phyloP scores from a whole-genome alignment of 805 yeast species.

The Candida stauntonica region DNA sequence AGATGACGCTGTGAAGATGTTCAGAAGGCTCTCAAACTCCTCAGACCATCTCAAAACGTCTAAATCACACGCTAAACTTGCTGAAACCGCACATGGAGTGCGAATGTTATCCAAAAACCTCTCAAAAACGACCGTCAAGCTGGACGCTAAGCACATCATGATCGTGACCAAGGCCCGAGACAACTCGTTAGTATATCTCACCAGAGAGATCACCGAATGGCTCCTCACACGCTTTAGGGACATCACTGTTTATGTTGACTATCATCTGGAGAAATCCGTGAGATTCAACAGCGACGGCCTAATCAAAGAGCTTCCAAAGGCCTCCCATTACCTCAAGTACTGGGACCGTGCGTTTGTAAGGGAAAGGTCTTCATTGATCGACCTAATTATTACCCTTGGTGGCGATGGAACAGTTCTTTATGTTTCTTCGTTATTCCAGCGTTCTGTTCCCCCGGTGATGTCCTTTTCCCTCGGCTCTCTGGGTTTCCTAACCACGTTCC shows the following conservation, averaged over 20 bases:
- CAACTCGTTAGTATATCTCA: slow-evolving; percentile 66
- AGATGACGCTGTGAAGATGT: slow-evolving; percentile 21
- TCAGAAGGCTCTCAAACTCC: slow-evolving; percentile 23
- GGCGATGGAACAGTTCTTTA: slow-evolving; percentile 96
- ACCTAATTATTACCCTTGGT: slow-evolving; percentile 82
- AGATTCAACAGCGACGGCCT: slow-evolving; percentile 60
- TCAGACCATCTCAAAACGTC: slow-evolving; percentile 48
- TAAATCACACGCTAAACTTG: slow-evolving; percentile 67
- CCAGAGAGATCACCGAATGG: slow-evolving; percentile 81
- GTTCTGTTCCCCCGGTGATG: slow-evolving; percentile 85
- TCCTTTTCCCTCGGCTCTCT: slow-evolving; percentile 86
- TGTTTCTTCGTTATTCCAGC: slow-evolving; percentile 82
- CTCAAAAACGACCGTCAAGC: slow-evolving; percentile 63
- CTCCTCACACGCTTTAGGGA: slow-evolving; percentile 40
- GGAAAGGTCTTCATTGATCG: slow-evolving; percentile 45
- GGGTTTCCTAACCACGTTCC: slow-evolving; percentile 87
- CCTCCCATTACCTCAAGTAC: slow-evolving; percentile 46
- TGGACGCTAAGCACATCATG: slow-evolving; percentile 67
- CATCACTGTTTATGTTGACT: slow-evolving; percentile 67
- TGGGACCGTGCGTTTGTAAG: slow-evolving; percentile 65
- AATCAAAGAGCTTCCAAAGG: slow-evolving; percentile 41
- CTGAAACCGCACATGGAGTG: slow-evolving; percentile 79
- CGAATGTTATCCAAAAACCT: slow-evolving; percentile 69
- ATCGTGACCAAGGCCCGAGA: slow-evolving; percentile 90
- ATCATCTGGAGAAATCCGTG: slow-evolving; percentile 53